Conservation (phyloP, 257 asterid genomes). For the Pogostemon cablin region DNA sequence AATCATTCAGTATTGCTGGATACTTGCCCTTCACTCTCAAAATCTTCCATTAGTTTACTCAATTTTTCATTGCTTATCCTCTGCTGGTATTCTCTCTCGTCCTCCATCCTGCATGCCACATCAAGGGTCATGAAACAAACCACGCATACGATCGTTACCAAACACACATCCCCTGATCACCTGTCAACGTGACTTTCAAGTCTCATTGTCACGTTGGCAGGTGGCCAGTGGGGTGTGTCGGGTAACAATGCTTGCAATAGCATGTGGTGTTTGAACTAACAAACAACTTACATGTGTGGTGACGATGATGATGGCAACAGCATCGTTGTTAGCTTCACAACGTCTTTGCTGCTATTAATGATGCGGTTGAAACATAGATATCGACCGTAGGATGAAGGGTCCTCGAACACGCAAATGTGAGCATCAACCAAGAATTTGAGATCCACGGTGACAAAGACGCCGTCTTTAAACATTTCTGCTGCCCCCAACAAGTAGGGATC, state of each 20-base stretch:
- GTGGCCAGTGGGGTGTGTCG: background rate
- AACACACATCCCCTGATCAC: background rate
- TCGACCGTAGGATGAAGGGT: constrained; percentile 73
- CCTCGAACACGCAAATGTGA: constrained; percentile 86
- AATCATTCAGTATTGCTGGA: constrained; percentile 24
- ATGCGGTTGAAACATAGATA: constrained; percentile 80
- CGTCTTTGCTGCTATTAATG: constrained; percentile 57
- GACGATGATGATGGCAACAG: constrained; percentile 50
- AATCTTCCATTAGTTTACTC: constrained; percentile 75
- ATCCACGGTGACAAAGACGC: constrained; percentile 84
- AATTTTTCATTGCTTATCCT: constrained; percentile 80
- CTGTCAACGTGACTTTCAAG: background rate
- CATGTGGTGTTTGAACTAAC: background rate
- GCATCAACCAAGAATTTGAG: constrained; percentile 75
- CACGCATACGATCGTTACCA: too few species aligned
- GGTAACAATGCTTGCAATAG: background rate
- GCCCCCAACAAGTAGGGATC: constrained; percentile 91
- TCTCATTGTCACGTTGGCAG: background rate
- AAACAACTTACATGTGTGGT: constrained; percentile 29
- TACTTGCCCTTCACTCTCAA: constrained; percentile 42
- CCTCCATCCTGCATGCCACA: constrained; percentile 53
- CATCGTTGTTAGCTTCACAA: constrained; percentile 54
- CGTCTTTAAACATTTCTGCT: constrained; percentile 81
- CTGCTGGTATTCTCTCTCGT: constrained; percentile 54
- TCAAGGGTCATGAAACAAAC: background rate